Percentiles rank a stretch among this genome's conserved stretches.
Evolutionary conservation across 768 basidiomycete genomes (phyloP).

Genomic region (Polyporus arcularius): DNA sequence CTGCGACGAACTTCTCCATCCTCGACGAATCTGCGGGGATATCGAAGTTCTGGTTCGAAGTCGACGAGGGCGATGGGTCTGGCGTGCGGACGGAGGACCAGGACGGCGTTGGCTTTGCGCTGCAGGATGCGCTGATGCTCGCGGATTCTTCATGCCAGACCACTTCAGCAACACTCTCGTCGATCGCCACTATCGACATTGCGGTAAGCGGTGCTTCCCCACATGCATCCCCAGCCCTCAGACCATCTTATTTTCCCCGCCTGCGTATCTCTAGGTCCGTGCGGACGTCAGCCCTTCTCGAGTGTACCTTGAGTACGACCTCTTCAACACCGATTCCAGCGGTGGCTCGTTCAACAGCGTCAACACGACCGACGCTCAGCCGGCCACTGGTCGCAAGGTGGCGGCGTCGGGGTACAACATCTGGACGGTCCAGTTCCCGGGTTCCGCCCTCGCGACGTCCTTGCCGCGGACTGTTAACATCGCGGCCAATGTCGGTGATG

Average conservation of each 20-base stretch:
- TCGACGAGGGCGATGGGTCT: neutral
- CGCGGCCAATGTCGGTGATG: neutral
- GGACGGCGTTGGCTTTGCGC: neutral
- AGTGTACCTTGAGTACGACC: neutral
- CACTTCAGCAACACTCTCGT: neutral
- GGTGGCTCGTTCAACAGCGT: neutral
- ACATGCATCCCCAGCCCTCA: no score
- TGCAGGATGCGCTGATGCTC: neutral
- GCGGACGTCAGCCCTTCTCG: neutral
- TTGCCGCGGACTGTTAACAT: neutral
- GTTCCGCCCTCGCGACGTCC: neutral
- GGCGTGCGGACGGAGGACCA: neutral
- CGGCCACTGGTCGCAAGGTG: neutral
- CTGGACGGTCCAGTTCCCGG: neutral
- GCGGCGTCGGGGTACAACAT: neutral
- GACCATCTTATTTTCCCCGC: neutral
- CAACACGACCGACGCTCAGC: neutral
- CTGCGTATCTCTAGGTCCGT: neutral
- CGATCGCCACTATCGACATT: neutral
- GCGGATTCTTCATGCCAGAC: neutral
- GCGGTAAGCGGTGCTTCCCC: neutral
- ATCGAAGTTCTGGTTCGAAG: neutral
- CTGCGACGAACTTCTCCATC: neutral
- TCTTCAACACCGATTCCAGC: neutral
- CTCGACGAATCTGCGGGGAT: neutral